These are phyloP conservation scores for Globisporangium rhizosaccharum DNA, from an alignment of 352 stramenopile genomes.

Conservation along the genomic window DNA sequence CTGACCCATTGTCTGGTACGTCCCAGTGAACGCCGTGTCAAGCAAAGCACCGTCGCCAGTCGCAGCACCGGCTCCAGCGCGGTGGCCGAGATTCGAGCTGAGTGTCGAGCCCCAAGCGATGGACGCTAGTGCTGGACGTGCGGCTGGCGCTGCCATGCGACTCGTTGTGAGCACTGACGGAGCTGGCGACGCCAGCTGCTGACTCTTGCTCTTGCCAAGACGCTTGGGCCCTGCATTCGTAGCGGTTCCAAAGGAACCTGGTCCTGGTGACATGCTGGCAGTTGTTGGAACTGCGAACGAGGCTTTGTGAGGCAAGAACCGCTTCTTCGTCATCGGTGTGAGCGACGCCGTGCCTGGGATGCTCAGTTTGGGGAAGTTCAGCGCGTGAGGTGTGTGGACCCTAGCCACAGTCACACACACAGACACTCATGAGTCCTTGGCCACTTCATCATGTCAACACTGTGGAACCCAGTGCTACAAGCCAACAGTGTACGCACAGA, in stretches of 20 bases:
- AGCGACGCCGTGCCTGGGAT: conserved; percentile 46
- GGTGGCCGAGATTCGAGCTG: neutral
- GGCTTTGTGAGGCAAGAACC: neutral
- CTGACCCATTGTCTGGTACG: conserved; percentile 63
- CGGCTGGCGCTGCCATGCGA: neutral
- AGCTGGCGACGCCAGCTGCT: neutral
- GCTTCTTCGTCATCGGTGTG: conserved; percentile 9
- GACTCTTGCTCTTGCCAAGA: conserved; percentile 13
- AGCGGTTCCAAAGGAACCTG: neutral
- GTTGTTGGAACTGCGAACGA: neutral
- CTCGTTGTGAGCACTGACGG: neutral
- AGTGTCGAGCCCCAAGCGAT: neutral
- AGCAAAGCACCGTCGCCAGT: conserved; percentile 3
- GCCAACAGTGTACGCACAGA: neutral
- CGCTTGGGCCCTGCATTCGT: neutral
- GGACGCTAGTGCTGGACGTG: neutral
- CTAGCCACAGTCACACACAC: neutral
- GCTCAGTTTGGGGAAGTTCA: conserved; percentile 46
- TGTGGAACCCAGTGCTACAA: neutral
- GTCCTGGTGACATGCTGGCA: neutral
- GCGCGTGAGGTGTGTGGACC: conserved; percentile 15
- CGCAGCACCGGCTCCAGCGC: neutral
- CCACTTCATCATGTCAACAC: neutral
- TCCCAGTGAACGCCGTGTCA: conserved; percentile 37
- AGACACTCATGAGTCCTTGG: neutral